Evolutionary conservation across 768 basidiomycete species (phyloP).

Genomic region (Mycena sanguinolenta): DNA sequence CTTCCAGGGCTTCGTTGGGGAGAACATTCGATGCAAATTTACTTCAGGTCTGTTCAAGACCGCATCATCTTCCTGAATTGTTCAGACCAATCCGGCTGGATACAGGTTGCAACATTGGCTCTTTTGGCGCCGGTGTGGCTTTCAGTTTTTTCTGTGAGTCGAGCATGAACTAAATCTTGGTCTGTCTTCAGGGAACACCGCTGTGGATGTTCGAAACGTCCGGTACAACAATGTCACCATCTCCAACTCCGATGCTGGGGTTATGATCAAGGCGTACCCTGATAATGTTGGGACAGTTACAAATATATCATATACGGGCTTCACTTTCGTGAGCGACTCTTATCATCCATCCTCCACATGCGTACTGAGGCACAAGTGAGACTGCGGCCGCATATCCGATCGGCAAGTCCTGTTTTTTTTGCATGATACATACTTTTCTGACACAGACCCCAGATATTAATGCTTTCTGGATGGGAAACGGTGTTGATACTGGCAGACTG

Average conservation of each 20-base stretch:
- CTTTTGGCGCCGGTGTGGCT: constrained; percentile 38
- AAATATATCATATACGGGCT: no score
- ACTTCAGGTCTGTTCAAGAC: no score
- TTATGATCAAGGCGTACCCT: constrained; percentile 42
- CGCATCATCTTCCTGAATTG: no score
- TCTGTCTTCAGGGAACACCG: constrained; percentile 16
- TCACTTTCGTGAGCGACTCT: no score
- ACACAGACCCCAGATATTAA: constrained; percentile 32
- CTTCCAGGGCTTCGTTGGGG: constrained; percentile 37
- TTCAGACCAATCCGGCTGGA: no score
- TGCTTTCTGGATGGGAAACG: constrained; percentile 31
- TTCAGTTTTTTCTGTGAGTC: no score
- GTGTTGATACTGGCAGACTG: constrained; percentile 32
- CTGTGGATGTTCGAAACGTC: constrained; percentile 41
- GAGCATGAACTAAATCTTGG: background rate
- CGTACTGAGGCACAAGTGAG: no score
- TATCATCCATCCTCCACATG: no score
- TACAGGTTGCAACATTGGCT: constrained; percentile 43
- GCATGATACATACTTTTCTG: background rate
- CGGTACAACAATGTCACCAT: constrained; percentile 40
- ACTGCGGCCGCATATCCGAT: constrained; percentile 25
- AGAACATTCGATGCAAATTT: constrained; percentile 35
- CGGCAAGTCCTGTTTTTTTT: constrained; percentile 13
- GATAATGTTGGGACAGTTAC: constrained; percentile 36
- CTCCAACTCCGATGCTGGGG: constrained; percentile 41